Evolutionary conservation across 768 basidiomycete species (phyloP), one percentile per base, ranked within the genome.

Genomic region (Boletus sp.): DNA sequence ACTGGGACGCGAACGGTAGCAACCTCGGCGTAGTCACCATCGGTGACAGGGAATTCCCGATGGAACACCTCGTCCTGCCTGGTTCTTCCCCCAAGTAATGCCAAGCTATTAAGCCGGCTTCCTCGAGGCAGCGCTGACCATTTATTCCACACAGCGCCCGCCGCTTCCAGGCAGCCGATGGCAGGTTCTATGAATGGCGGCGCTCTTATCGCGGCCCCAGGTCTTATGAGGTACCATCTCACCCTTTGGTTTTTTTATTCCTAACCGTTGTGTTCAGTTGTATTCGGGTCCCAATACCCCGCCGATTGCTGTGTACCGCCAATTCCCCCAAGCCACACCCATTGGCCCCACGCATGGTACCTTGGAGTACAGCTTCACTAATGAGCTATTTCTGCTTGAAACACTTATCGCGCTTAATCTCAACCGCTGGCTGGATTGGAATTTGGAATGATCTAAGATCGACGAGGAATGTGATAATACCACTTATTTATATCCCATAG

Each of bases 361-460:
- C 56, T 66, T 90, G 54, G 79, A 81, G 55, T 90, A 88, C 71
- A 79, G 73, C 48, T 90, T 90, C 71, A 77, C 75, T 44, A 76
- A 86, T 48, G 82, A 82, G 57, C 65, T 74, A 36, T 81, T 90
- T 52, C 71, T 90, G 60, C 77, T 86, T 18, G 81, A 89, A 65
- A 78, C 80, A 5, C 73, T 90, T 56, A 73, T 90, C 40, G 78
- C 90, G 7, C 76, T 91, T 52, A 85, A 80, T 67, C 74, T 91
- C 60, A 89, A 89, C 71, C 79, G 89, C 56, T 90, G 87, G 87
- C 71, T 90, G 67, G 89, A 90, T 73, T 72, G 77, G 68, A 76
- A 80, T 63, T 66, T 68, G 76, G 69, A 77, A 75, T 65, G 40
- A 61, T 55, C 52, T 46, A 37, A 50, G 58, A 65, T 62, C 53